phyloP scores from a whole-genome alignment of 495 filamentous ascomycete genomes.

The Aspergillus taichungensis region DNA sequence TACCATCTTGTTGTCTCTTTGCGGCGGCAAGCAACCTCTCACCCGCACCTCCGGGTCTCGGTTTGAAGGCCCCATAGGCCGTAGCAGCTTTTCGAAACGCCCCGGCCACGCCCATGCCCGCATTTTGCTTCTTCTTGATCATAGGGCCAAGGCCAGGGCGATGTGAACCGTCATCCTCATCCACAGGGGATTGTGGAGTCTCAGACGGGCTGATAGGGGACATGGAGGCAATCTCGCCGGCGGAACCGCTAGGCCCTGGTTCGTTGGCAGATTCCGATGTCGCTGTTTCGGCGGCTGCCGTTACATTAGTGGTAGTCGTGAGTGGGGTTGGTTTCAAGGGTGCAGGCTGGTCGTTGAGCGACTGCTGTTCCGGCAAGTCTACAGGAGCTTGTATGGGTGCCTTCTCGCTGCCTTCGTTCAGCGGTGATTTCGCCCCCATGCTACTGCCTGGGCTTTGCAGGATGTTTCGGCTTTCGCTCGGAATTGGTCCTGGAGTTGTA shows the following conservation, averaged over 20 bases:
- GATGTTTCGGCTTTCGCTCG: slow-evolving; percentile 16
- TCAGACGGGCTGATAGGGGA: slow-evolving; percentile 11
- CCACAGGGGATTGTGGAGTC: slow-evolving; percentile 18
- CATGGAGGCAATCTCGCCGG: not conserved
- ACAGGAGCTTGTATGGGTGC: slow-evolving; percentile 6
- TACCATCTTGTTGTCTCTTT: slow-evolving; percentile 44
- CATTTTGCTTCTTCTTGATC: slow-evolving; percentile 69
- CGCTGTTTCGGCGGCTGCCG: slow-evolving; percentile 11
- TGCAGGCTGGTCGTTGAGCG: slow-evolving; percentile 12
- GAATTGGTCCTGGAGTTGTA: slow-evolving; percentile 19
- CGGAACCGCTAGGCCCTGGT: slow-evolving; percentile 5
- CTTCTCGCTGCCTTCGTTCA: slow-evolving; percentile 17
- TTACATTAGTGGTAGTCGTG: slow-evolving; percentile 7
- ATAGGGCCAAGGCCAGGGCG: slow-evolving; percentile 83
- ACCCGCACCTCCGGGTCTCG: slow-evolving; percentile 70
- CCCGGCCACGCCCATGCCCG: slow-evolving; percentile 60
- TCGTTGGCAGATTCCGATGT: slow-evolving; percentile 3
- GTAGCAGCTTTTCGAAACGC: slow-evolving; percentile 78
- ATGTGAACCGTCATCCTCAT: slow-evolving; percentile 42
- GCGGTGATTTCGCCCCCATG: slow-evolving; percentile 16
- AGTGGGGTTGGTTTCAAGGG: slow-evolving; percentile 14
- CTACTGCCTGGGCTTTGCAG: slow-evolving; percentile 16
- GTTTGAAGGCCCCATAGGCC: slow-evolving; percentile 76
- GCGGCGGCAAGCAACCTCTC: slow-evolving; percentile 53
- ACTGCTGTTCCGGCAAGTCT: slow-evolving; percentile 11